These are phyloP conservation scores for Salvia miltiorrhiza DNA, from an alignment of 257 asterid genomes.

Conservation along the genomic window DNA sequence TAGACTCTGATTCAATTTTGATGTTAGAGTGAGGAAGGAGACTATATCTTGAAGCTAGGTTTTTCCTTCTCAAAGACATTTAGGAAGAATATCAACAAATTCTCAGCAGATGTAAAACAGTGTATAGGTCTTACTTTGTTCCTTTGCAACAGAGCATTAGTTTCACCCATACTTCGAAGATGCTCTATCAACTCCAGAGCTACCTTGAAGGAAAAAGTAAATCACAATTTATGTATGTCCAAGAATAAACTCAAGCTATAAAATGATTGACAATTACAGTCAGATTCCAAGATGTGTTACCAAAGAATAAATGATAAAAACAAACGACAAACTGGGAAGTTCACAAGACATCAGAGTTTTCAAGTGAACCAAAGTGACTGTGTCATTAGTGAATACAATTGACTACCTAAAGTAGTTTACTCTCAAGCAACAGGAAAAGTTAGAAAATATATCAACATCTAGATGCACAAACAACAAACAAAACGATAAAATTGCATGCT, in stretches of 20 bases:
- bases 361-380: not conserved
- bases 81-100: not conserved
- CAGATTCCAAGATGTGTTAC: not conserved
- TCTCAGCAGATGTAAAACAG: not conserved
- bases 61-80: not conserved
- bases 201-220: constrained; percentile 32
- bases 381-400: not conserved
- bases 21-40: constrained; percentile 7
- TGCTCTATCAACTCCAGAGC: constrained; percentile 97
- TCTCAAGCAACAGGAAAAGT: not conserved
- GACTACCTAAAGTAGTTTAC: not conserved
- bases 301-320: not conserved
- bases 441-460: no score
- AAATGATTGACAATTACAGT: not conserved
- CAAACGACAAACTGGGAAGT: not conserved
- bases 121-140: constrained; percentile 45
- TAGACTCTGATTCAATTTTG: constrained; percentile 48
- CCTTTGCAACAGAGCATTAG: constrained; percentile 80
- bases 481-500: no score
- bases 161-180: constrained; percentile 96
- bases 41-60: not conserved
- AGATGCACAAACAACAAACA: no score
- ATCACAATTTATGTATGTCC: constrained; percentile 7
- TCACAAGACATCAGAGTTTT: not conserved
- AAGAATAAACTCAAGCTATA: not conserved